phyloP scores from a whole-genome alignment of 441 rosid genomes.

The Arabidopsis lyrata region DNA sequence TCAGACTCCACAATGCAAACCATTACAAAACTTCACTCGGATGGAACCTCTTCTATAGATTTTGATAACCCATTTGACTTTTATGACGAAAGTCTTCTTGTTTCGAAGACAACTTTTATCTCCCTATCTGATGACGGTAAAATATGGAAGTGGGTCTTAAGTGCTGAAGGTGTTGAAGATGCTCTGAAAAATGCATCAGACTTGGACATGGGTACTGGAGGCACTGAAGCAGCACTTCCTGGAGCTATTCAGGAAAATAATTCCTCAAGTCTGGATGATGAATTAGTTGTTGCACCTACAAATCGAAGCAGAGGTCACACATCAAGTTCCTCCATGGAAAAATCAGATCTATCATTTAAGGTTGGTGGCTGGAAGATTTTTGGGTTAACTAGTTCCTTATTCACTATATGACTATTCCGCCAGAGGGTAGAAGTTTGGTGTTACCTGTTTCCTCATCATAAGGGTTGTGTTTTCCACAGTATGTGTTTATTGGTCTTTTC shows the following conservation, averaged over 20 bases:
- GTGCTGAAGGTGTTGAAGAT: conserved; percentile 76
- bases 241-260: conserved; percentile 35
- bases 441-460: conserved; percentile 31
- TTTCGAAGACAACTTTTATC: conserved; percentile 69
- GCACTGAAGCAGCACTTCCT: conserved; percentile 43
- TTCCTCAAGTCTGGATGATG: conserved; percentile 50
- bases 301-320: conserved; percentile 50
- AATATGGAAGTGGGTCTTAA: conserved; percentile 94
- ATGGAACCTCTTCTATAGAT: conserved; percentile 59
- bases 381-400: conserved; percentile 25
- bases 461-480: conserved; percentile 36
- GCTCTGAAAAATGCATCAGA: conserved; percentile 50
- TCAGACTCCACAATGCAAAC: conserved; percentile 85
- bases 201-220: conserved; percentile 42
- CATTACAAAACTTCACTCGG: conserved; percentile 70
- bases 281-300: conserved; percentile 43
- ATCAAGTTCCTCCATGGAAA: conserved; percentile 48
- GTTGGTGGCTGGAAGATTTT: conserved; percentile 50
- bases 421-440: conserved; percentile 30
- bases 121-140: conserved; percentile 97
- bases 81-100: conserved; percentile 71
- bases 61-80: conserved; percentile 89
- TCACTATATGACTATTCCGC: conserved; percentile 31
- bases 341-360: conserved; percentile 67
- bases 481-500: conserved; percentile 24